Evolutionary conservation across 2,329 filamentous ascomycete genomes (phyloP), one percentile per base, ranked within the genome.

Genomic region (Hypoxylon sp.): DNA sequence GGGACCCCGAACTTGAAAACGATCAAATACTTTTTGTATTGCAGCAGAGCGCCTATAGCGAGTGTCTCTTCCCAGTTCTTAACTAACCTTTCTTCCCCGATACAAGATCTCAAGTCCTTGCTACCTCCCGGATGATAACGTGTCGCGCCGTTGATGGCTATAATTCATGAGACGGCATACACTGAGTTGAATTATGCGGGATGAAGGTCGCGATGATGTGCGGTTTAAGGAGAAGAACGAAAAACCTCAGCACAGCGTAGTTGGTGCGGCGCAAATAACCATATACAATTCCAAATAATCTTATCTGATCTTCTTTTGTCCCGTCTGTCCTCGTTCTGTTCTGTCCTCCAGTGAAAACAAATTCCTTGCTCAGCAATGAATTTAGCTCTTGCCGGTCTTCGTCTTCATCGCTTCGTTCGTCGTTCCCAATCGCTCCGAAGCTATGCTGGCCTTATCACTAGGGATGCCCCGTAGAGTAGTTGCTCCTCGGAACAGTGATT

Each of bases 321-420:
- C 64, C 64, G 28, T 69, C 61, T 64, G 48, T 32, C 60, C 24
- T 64, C 63, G 40, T 64, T 67, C 57, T 67, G 59, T 65, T 67
- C 63, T 62, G 57, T 63, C 64, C 64, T 62, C 67, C 64, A 62
- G 67, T 58, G 54, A 59, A 69, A 67, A 67, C 65, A 64, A 57
- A 52, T 62, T 62, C 59, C 42, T 62, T 51, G 61, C 67, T 61
- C 67, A 64, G 67, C 64, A 67, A 65, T 18, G 64, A 60, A 67
- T 45, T 64, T 67, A 51, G 55, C 40, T 69, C 59, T 69, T 63
- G 63, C 65, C 62, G 36, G 55, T 67, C 54, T 64, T 72, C 72
- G 61, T 72, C 71, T 72, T 75, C 73, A 50, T 75, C 60, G 72
- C 69, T 69, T 75, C 74, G 72, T 75, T 71, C 72, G 71, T 75